A percentile compares a stretch with the other conserved stretches of the same genome.
phyloP scores from a whole-genome alignment of 2,329 filamentous ascomycete genomes.

The Ophiocordyceps camponoti-leonardi region DNA sequence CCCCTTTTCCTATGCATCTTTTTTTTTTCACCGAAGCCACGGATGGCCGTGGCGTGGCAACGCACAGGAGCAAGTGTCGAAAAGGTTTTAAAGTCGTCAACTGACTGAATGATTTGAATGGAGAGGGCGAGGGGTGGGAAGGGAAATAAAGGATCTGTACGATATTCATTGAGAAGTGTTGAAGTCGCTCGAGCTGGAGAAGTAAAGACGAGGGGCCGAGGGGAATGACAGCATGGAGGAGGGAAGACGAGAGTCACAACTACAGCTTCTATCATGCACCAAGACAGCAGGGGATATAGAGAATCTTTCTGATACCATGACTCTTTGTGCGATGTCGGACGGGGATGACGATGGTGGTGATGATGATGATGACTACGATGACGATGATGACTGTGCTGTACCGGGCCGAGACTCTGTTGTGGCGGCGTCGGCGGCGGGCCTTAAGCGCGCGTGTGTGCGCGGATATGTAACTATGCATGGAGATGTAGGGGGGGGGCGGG shows the following conservation, averaged over 20 bases:
- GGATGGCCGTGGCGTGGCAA: too few species aligned
- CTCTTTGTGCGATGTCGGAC: neutral
- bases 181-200: too few species aligned
- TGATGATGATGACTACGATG: too few species aligned
- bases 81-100: too few species aligned
- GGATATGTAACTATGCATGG: neutral
- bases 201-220: neutral
- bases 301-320: neutral
- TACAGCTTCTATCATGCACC: neutral
- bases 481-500: too few species aligned
- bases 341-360: neutral
- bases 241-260: neutral
- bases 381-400: too few species aligned
- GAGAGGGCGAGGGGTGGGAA: neutral
- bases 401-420: too few species aligned
- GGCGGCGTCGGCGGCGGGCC: too few species aligned
- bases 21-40: too few species aligned
- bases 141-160: neutral
- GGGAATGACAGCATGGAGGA: neutral
- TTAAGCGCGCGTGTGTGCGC: neutral
- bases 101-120: neutral
- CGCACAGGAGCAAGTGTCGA: too few species aligned
- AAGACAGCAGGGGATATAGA: neutral
- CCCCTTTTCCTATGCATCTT: too few species aligned
- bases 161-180: neutral